Conservation (phyloP, 75 land plant genomes). For the Pinus tabuliformis region DNA sequence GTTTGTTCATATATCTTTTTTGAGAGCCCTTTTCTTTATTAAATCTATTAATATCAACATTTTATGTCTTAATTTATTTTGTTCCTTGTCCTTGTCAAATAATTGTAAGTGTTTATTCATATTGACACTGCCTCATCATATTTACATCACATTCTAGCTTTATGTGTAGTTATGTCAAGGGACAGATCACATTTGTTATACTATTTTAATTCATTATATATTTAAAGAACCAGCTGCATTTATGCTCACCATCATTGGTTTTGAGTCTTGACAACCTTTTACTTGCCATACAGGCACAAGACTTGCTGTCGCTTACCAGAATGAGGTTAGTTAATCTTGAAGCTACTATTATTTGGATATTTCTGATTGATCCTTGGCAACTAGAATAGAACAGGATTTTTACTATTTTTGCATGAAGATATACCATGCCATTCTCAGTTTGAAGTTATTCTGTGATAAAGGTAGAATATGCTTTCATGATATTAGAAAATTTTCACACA, state of each 20-base stretch:
- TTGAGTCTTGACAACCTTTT: background rate
- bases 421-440: background rate
- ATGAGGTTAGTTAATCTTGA: conserved; percentile 56
- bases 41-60: background rate
- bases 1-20: conserved; percentile 28
- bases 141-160: background rate
- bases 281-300: conserved; percentile 60
- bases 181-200: background rate
- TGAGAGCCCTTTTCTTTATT: background rate
- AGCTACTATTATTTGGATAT: background rate
- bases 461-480: background rate
- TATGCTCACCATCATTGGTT: background rate
- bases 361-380: background rate
- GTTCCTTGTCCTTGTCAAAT: no score
- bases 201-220: background rate
- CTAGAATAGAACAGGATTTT: background rate
- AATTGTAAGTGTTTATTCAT: no score
- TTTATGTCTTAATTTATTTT: no score
- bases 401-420: background rate
- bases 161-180: background rate
- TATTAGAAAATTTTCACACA: background rate
- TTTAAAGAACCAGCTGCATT: background rate
- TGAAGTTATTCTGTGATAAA: background rate
- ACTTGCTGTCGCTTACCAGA: conserved; percentile 83
- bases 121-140: background rate